Evolutionary conservation across 306 rosid species (phyloP), one percentile per base, ranked within the genome.

Genomic region (Crotalaria pallida): DNA sequence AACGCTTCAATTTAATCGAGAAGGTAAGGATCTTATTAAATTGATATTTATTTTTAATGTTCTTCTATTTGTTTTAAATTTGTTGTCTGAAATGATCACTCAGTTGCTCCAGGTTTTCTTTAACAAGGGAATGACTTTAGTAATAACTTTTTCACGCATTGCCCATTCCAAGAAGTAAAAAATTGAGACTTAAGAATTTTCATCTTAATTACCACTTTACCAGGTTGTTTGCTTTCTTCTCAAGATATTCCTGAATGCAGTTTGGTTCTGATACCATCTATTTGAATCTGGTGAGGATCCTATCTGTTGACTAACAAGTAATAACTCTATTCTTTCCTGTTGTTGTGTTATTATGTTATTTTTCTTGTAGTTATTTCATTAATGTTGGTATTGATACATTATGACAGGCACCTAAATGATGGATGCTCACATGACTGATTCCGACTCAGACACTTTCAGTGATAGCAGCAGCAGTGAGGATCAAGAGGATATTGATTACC

Each of bases 401-500:
- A 53, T 64, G 67, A 51, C 72, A 95, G 97, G 68, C 67, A 81
- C 77, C 71, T 81, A 47, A 81, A 65, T 17, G 62, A 95, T 89
- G 97, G 96, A 86, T 73, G 56, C 65, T 49, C 66, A 83, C 62
- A 64, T 75, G 38, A 79, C 85, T 72, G 96, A 89, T 80, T 91
- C 88, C 36, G 96, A 86, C 49, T 95, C 96, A 92, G 99, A 95
- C 69, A 80, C 75, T 80, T 80, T 75, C 17, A 94, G 97, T 74
- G 96, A 89, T 68, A 83, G 91, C 78, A 86, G 87, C 79, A 79
- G 96, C 73, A 63, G 81, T 55, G 97, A 86, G 38, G 95, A 94
- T 81, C 95, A 84, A 79, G 96, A 85, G 83, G 95, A 86, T 79
- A 71, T 66, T 12, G 89, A 94, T 60, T 80, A 58, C 72, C 75